Evolutionary conservation across 73 alveolate species (phyloP).

Genomic region (Tetrahymena malaccensis): DNA sequence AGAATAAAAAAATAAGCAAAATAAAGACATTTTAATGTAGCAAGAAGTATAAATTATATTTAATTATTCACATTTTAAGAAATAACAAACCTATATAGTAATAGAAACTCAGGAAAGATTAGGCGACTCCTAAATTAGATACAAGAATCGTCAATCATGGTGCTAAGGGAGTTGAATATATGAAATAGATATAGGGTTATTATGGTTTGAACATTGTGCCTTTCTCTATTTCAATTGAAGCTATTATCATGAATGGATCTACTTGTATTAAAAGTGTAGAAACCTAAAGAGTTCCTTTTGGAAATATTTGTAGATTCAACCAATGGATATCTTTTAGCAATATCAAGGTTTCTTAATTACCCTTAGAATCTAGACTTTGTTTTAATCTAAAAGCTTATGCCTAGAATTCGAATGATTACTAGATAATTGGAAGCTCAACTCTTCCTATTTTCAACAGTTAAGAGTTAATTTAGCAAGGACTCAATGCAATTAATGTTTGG

Average conservation of each 20-base stretch:
- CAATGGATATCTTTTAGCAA: conserved; percentile 4
- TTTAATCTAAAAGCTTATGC: conserved; percentile 30
- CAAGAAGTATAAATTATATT: not conserved
- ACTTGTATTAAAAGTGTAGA: conserved; percentile 7
- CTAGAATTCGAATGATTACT: conserved; percentile 14
- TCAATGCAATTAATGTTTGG: conserved; percentile 35
- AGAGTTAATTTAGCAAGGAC: conserved; percentile 33
- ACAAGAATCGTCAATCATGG: conserved; percentile 27
- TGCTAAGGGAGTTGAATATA: conserved; percentile 10
- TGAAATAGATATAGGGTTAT: conserved; percentile 13
- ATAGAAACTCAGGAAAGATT: not conserved
- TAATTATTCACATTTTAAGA: not conserved
- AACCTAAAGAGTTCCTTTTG: conserved; percentile 19
- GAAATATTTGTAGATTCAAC: conserved; percentile 1
- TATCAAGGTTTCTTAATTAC: conserved; percentile 46
- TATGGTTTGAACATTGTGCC: conserved; percentile 36
- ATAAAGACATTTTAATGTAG: not conserved
- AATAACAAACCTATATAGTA: not conserved
- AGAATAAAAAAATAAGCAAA: not conserved
- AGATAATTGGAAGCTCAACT: conserved; percentile 33
- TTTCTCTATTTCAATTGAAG: conserved; percentile 25
- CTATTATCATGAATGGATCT: conserved; percentile 35
- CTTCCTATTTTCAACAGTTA: conserved; percentile 33
- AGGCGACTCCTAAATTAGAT: not conserved
- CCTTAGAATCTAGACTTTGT: conserved; percentile 46